phyloP scores from a whole-genome alignment of 2,329 filamentous ascomycete genomes.

The Pseudopyrenochaeta lycopersici region DNA sequence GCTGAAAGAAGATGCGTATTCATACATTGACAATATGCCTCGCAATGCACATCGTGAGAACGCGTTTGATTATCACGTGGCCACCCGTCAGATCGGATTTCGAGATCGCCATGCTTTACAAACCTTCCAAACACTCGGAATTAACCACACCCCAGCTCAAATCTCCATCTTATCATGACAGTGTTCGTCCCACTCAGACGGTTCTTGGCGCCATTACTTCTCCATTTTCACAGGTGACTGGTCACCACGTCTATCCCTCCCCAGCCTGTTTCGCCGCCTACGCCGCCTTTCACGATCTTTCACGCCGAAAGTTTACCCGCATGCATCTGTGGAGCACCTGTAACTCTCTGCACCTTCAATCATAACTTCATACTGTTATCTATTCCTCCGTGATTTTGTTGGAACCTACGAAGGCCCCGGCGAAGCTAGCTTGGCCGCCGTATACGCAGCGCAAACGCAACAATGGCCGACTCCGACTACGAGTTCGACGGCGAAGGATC shows the following conservation, averaged over 20 bases:
- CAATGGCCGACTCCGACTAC: conserved; percentile 79
- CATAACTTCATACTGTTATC: too few relatives aligned
- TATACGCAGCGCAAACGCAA: conserved; percentile 2
- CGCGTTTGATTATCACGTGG: conserved; percentile 33
- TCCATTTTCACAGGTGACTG: conserved; percentile 1
- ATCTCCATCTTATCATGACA: conserved; percentile 5
- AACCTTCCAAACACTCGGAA: conserved; percentile 7
- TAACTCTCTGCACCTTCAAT: background rate
- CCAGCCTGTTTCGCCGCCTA: conserved; percentile 6
- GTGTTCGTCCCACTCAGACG: background rate
- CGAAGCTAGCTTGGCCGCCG: background rate
- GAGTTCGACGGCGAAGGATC: conserved; percentile 72
- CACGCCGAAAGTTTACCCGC: background rate
- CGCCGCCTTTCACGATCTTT: background rate
- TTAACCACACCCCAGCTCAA: conserved; percentile 1
- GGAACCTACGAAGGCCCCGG: too few relatives aligned
- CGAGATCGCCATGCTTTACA: conserved; percentile 10
- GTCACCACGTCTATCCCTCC: conserved; percentile 12
- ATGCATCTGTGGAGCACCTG: background rate
- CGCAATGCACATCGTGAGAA: conserved; percentile 29
- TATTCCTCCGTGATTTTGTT: background rate
- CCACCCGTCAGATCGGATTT: conserved; percentile 8
- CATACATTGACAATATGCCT: background rate
- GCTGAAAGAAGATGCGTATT: conserved; percentile 12
- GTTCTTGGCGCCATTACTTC: background rate